These are phyloP conservation scores for Lachancea lanzarotensis DNA, from an alignment of 805 yeast genomes.

Conservation along the genomic window DNA sequence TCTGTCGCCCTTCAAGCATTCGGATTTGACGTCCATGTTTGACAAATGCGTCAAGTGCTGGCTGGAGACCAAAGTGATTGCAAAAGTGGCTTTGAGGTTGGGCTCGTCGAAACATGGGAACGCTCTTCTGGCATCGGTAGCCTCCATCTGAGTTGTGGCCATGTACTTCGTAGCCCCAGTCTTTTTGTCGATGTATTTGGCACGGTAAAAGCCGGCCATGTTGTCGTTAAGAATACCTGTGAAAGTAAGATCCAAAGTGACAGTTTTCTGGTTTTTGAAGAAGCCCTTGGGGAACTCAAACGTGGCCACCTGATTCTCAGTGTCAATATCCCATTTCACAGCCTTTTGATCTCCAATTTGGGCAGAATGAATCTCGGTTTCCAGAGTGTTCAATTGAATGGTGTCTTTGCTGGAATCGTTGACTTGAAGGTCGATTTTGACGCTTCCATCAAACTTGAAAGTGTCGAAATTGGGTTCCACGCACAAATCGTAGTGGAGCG, in stretches of 20 bases:
- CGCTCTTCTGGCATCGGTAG: constrained; percentile 81
- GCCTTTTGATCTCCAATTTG: constrained; percentile 31
- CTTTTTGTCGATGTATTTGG: constrained; percentile 49
- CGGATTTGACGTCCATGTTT: constrained; percentile 58
- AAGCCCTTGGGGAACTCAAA: constrained; percentile 47
- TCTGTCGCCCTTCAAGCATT: constrained; percentile 39
- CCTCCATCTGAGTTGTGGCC: constrained; percentile 83
- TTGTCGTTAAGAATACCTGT: constrained; percentile 64
- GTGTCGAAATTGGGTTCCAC: constrained; percentile 55
- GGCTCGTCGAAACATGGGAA: constrained; percentile 88
- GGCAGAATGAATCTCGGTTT: constrained; percentile 54
- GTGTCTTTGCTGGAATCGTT: constrained; percentile 38
- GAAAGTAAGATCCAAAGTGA: constrained; percentile 43
- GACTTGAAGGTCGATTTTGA: constrained; percentile 48
- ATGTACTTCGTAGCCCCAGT: constrained; percentile 62
- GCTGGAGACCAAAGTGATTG: constrained; percentile 53
- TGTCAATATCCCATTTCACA: constrained; percentile 38
- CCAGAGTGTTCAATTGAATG: constrained; percentile 55
- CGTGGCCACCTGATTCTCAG: constrained; percentile 56
- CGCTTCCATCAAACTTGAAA: constrained; percentile 54
- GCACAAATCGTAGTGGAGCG: constrained; percentile 65
- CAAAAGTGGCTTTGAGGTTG: constrained; percentile 66
- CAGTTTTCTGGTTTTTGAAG: constrained; percentile 32
- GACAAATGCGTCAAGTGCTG: constrained; percentile 54
- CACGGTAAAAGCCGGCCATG: constrained; percentile 79